Evolutionary conservation across 768 basidiomycete genomes (phyloP), one percentile per base, ranked within the genome.

Genomic region (Boletus pseudo-olivaceus): DNA sequence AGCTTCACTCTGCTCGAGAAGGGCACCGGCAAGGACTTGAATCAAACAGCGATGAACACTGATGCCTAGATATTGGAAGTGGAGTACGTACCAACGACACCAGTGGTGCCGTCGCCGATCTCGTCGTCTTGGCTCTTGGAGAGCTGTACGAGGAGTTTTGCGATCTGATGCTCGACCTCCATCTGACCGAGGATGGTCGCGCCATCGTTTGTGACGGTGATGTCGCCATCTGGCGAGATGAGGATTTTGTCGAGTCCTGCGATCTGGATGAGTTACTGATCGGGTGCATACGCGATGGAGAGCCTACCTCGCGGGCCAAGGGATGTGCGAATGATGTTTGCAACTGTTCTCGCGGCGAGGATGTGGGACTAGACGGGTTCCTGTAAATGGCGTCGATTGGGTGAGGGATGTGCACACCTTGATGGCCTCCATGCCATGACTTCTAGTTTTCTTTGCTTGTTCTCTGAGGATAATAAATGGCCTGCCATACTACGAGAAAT

Each of bases 121-220:
- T 99, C 97, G 71, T 99, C 97, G 71, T 99, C 97, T 76, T 99
- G 97, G 69, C 90, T 93, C 78, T 95, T 96, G 17, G 93, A 95
- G 39, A 98, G 79, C 67, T 98, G 90, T 2, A 99, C 97, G 33
- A 99, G 82, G 42, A 99, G 82, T 74, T 97, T 99, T 55, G 97
- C 97, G 66, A 99, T 96, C 76, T 96, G 96, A 69, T 99, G 96
- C 66, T 98, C 96, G 48, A 98, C 95, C 72, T 97, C 93, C 94
- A 99, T 98, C 77, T 98, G 96, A 23, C 93, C 84, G 53, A 99
- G 78, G 62, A 99, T 99, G 23, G 97, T 99, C 7, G 97, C 97
- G 47, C 97, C 97, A 73, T 99, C 97, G 73, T 99, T 99, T 14
- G 97, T 98, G 35, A 98, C 96, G 32, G 95, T 98, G 66, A 99